These are phyloP conservation scores for Drechslera avenae DNA, from an alignment of 2,329 filamentous ascomycete genomes.

Conservation along the genomic window DNA sequence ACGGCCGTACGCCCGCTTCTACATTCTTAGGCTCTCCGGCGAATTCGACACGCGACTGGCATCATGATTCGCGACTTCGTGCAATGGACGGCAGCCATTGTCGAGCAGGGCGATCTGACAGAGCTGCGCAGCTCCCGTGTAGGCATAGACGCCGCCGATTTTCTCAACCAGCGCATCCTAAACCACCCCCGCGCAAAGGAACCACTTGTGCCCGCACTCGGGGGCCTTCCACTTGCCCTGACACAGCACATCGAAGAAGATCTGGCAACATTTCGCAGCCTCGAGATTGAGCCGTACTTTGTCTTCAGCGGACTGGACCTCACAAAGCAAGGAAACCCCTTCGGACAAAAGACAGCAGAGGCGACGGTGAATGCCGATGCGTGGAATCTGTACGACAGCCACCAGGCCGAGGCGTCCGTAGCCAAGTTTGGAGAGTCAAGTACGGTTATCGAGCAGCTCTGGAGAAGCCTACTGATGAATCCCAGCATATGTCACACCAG, in stretches of 20 bases:
- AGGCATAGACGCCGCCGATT: conserved; percentile 88
- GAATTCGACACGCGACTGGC: conserved; percentile 21
- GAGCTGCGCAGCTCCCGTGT: conserved; percentile 76
- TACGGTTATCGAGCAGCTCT: conserved; percentile 46
- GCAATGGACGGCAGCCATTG: conserved; percentile 61
- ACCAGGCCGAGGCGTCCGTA: conserved; percentile 80
- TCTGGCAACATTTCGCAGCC: conserved; percentile 71
- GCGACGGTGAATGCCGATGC: conserved; percentile 75
- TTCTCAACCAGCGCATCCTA: conserved; percentile 75
- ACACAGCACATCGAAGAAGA: conserved; percentile 76
- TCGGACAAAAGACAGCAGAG: conserved; percentile 64
- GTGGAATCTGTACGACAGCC: conserved; percentile 84
- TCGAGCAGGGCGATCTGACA: conserved; percentile 65
- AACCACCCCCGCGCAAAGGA: conserved; percentile 65
- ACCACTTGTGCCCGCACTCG: conserved; percentile 86
- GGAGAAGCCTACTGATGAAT: conserved; percentile 15
- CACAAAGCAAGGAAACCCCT: conserved; percentile 68
- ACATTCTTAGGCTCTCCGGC: conserved; percentile 1
- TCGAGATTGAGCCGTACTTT: conserved; percentile 79
- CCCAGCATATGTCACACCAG: conserved; percentile 66
- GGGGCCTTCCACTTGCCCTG: conserved; percentile 82
- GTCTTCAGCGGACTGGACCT: conserved; percentile 89
- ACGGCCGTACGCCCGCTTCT: not conserved
- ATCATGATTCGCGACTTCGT: conserved; percentile 58
- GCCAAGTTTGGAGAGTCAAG: conserved; percentile 83